phyloP scores from a whole-genome alignment of 352 stramenopile genomes.

The Aphanomyces euteiches region DNA sequence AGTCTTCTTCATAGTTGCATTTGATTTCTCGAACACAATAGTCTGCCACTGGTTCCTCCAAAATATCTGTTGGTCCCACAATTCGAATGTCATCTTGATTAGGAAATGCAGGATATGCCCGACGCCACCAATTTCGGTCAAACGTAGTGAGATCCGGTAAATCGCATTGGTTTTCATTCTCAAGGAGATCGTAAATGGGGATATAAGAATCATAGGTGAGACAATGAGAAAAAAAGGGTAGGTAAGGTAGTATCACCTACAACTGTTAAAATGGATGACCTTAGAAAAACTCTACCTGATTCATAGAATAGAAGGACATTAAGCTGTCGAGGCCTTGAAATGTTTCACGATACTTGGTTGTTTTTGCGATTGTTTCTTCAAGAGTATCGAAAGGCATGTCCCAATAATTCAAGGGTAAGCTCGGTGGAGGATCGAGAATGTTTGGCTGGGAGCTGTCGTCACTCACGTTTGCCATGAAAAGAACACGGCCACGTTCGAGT shows the following conservation, averaged over 20 bases:
- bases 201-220: slow-evolving; percentile 95
- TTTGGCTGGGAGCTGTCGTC: slow-evolving; percentile 56
- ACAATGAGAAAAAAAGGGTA: slow-evolving; percentile 96
- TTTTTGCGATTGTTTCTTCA: slow-evolving; percentile 80
- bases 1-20: slow-evolving; percentile 93
- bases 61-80: slow-evolving; percentile 86
- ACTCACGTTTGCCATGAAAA: slow-evolving; percentile 92
- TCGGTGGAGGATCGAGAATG: slow-evolving; percentile 63
- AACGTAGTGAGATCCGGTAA: slow-evolving; percentile 77
- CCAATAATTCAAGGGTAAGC: slow-evolving; percentile 55
- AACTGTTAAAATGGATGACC: neutral
- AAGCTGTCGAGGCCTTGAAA: slow-evolving; percentile 68
- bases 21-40: slow-evolving; percentile 85
- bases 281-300: slow-evolving; percentile 41
- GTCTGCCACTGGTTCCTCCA: slow-evolving; percentile 86
- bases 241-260: slow-evolving; percentile 87
- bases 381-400: slow-evolving; percentile 68
- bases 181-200: slow-evolving; percentile 89
- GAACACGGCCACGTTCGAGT: slow-evolving; percentile 90
- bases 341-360: slow-evolving; percentile 93
- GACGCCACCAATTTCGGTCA: slow-evolving; percentile 67
- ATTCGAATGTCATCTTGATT: slow-evolving; percentile 93
- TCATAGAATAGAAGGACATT: slow-evolving; percentile 70
- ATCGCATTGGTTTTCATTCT: slow-evolving; percentile 83
- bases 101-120: slow-evolving; percentile 75